Conservation (phyloP, 805 yeast species). For the Saccharomycopsis fermentans region DNA sequence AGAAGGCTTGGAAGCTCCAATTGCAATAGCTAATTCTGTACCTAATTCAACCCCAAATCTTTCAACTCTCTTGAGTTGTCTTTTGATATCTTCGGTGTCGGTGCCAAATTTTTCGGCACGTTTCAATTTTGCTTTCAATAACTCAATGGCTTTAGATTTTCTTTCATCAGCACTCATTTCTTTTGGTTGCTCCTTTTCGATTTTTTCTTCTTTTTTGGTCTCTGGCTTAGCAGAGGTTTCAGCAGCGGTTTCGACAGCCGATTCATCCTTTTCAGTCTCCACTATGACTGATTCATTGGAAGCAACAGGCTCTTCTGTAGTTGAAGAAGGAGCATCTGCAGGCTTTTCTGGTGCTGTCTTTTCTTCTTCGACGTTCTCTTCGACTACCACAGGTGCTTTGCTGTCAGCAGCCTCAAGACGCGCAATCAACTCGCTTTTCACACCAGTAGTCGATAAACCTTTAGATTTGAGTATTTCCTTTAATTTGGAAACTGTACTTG, state of each 20-base stretch:
- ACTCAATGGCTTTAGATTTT: constrained; percentile 55
- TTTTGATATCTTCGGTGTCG: constrained; percentile 38
- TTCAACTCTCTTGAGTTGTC: constrained; percentile 59
- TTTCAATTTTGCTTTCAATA: constrained; percentile 53
- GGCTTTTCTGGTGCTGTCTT: constrained; percentile 6
- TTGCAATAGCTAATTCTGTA: constrained; percentile 55
- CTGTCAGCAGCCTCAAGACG: constrained; percentile 52
- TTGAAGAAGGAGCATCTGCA: constrained; percentile 12
- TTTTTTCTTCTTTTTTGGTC: constrained; percentile 14
- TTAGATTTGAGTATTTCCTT: constrained; percentile 63
- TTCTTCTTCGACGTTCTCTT: constrained; percentile 18
- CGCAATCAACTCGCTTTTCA: constrained; percentile 66
- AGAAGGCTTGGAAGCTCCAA: constrained; percentile 38
- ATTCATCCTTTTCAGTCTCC: constrained; percentile 4
- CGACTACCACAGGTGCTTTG: constrained; percentile 20
- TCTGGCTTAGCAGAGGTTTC: constrained; percentile 8
- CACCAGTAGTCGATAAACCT: constrained; percentile 62
- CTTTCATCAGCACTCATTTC: constrained; percentile 58
- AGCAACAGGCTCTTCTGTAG: constrained; percentile 19
- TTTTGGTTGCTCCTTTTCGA: constrained; percentile 24
- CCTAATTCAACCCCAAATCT: constrained; percentile 74
- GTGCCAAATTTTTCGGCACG: constrained; percentile 75
- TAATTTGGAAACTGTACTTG: constrained; percentile 75
- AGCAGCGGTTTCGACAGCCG: constrained; percentile 8
- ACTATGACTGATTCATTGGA: constrained; percentile 20